These are phyloP conservation scores for Globisporangium nagaii DNA, from an alignment of 352 stramenopile species.

Conservation along the genomic window DNA sequence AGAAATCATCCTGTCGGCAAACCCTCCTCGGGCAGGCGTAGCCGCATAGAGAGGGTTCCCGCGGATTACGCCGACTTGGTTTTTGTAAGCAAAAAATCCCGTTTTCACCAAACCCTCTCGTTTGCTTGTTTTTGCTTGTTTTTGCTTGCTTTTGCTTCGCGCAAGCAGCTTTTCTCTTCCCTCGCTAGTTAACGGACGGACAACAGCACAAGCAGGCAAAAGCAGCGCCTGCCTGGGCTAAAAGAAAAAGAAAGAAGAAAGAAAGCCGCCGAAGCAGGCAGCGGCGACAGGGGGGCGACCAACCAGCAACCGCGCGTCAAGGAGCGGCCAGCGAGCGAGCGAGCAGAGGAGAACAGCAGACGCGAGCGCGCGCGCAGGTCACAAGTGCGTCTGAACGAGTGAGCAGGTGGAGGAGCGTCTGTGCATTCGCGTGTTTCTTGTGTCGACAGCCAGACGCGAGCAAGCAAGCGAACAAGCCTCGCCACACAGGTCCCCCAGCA, in stretches of 20 bases:
- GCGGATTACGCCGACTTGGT: too few species aligned
- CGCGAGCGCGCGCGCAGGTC: not conserved
- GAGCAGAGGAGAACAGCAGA: not conserved
- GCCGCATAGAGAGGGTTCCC: too few species aligned
- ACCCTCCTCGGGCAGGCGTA: too few species aligned
- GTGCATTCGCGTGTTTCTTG: too few species aligned
- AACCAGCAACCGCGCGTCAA: not conserved
- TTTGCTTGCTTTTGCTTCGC: not conserved
- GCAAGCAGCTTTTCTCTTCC: not conserved
- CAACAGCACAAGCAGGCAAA: not conserved
- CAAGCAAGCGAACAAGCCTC: not conserved
- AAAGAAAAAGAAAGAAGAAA: constrained; percentile 9
- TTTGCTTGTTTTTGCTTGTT: not conserved
- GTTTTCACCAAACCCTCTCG: too few species aligned
- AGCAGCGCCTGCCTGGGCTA: not conserved
- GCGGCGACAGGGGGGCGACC: not conserved
- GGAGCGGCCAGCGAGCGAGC: not conserved
- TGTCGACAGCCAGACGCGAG: too few species aligned
- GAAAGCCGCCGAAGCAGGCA: not conserved
- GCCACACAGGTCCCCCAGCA: not conserved
- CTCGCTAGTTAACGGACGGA: constrained; percentile 3
- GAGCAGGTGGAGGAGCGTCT: too few species aligned
- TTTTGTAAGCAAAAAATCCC: too few species aligned
- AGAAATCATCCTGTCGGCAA: too few species aligned
- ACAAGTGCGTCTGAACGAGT: too few species aligned